Base-by-base conservation (phyloP, 352 stramenopile species). In the Pythium brassicae region DNA sequence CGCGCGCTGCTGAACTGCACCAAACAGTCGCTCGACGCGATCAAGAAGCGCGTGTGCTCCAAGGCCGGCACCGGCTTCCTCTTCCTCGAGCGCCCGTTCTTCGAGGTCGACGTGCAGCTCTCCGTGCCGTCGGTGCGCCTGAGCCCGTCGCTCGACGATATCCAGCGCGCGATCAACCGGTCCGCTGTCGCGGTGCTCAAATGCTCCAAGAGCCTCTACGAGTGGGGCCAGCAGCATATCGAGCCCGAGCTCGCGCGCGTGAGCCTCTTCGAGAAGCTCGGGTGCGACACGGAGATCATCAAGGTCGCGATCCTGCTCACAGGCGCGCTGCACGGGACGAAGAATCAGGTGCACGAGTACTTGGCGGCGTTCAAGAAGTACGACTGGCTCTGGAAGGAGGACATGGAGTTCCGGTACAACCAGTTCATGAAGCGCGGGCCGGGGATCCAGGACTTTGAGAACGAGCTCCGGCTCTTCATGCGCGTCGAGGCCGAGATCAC, bases 341-440 rank as follows among this genome's bases (percentile, higher is more conserved):
- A 90, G 57, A 92, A 94, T 43, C 79, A 93, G 35, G 84, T 94
- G 0, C 76, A 90, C 39, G 81, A 92, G 17, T 94, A 92, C 58
- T 65, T 94, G 14, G 68, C 71, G 8, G 71, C 71, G n/a, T 96
- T 96, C 50, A 88, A 87, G 53, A 87, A 92, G 56, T 95, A 95
- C 60, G 85, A 95, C 56, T 96, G 86, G 86, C 76, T 96, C 3
- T 96, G 86, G 86, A 93, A 92, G 58, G 83, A 94, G 57, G 86
- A 95, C 58, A 94, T 89, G 81, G 84, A 94, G 61, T 84, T 87
- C 51, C 72, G 73, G 4, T 94, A 94, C 61, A 86, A 86, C 35
- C 76, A 92, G 47, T 95, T 95, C 59, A 90, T 91, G 69, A 81
- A 87, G 53, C 65, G 75, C 10, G 92, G 89, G 46, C 85, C 85